These are phyloP conservation scores for Aureobasidium vineae DNA, from an alignment of 2,329 filamentous ascomycete species.

Conservation along the genomic window DNA sequence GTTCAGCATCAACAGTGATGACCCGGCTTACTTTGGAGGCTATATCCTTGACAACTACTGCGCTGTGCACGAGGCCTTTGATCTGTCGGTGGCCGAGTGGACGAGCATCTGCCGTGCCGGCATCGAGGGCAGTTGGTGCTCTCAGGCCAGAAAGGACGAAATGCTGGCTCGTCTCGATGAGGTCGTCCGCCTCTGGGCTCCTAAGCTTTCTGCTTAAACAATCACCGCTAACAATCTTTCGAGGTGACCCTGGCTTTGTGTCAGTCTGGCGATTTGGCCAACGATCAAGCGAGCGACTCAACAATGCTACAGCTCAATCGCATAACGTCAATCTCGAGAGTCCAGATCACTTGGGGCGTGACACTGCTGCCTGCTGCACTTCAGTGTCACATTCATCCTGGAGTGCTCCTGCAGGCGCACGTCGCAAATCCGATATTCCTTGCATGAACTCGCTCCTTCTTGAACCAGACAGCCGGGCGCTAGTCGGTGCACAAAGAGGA, in stretches of 20 bases:
- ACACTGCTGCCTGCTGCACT: not conserved
- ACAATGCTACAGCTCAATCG: not conserved
- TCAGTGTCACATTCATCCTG: not conserved
- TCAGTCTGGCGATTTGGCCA: not conserved
- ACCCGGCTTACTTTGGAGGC: constrained; percentile 72
- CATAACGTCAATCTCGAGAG: not conserved
- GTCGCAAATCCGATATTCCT: constrained; percentile 11
- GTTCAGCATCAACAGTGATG: constrained; percentile 73
- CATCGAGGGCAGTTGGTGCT: constrained; percentile 69
- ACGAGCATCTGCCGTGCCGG: constrained; percentile 59
- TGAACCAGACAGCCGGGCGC: not conserved
- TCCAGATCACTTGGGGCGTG: not conserved
- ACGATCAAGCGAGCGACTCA: not conserved
- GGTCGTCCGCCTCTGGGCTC: constrained; percentile 13
- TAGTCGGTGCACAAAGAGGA: not conserved
- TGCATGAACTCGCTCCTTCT: constrained; percentile 8
- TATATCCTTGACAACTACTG: constrained; percentile 75
- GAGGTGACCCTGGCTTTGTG: not conserved
- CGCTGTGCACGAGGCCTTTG: constrained; percentile 70
- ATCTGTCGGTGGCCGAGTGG: constrained; percentile 65
- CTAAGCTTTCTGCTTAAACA: constrained; percentile 12
- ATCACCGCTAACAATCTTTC: not conserved
- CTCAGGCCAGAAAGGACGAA: constrained; percentile 59
- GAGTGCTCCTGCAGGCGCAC: not conserved
- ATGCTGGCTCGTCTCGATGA: constrained; percentile 43